A percentile compares a stretch with the other conserved stretches of the same genome.
phyloP scores from a whole-genome alignment of 2,329 filamentous ascomycete species.

The Cercospora sp. region DNA sequence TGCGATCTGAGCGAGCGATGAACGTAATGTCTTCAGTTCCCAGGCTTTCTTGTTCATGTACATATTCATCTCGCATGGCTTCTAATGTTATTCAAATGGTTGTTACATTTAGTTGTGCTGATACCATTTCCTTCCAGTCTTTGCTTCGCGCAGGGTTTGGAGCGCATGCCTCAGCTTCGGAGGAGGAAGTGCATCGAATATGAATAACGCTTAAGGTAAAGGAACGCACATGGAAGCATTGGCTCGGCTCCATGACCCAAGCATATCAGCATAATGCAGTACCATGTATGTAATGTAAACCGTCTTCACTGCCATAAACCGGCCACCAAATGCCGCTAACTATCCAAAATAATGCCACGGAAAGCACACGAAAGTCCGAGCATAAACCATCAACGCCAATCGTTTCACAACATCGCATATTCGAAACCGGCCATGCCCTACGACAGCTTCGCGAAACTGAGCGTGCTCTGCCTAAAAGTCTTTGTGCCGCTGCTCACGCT shows the following conservation, averaged over 20 bases:
- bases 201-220: not conserved
- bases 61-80: not conserved
- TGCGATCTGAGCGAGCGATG: not conserved
- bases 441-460: conserved; percentile 20
- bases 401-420: not conserved
- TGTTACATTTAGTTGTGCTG: not conserved
- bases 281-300: not conserved
- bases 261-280: not conserved
- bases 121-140: not conserved
- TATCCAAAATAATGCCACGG: not conserved
- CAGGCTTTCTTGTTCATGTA: not conserved
- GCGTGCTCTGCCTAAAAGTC: conserved; percentile 21
- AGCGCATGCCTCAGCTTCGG: not conserved
- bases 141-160: not conserved
- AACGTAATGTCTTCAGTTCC: not conserved
- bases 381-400: not conserved
- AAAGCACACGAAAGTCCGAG: not conserved
- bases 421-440: not conserved
- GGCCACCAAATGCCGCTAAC: not conserved
- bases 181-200: not conserved
- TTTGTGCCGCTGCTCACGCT: conserved; percentile 19
- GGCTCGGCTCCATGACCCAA: not conserved
- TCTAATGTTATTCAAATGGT: not conserved
- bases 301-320: not conserved
- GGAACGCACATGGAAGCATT: not conserved